Evolutionary conservation across 768 basidiomycete genomes (phyloP).

Genomic region (Lentinula detonsa): DNA sequence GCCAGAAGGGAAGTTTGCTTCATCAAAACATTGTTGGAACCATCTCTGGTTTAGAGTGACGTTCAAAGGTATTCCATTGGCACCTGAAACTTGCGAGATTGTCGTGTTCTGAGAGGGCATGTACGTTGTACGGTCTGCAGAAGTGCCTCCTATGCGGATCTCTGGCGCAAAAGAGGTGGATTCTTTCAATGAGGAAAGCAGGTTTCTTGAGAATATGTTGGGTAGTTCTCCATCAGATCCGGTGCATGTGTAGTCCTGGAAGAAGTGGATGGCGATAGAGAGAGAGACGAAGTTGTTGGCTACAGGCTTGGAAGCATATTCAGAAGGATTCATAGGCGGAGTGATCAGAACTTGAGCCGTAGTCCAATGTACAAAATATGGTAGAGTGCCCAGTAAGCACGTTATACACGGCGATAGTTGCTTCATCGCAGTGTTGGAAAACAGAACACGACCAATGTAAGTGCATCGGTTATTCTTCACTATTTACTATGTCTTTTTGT

Average conservation of each 20-base stretch:
- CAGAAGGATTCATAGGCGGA: neutral
- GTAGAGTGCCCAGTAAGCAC: no score
- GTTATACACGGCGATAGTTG: neutral
- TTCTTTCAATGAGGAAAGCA: neutral
- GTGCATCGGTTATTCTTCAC: neutral
- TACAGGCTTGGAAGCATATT: neutral
- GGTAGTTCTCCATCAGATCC: neutral
- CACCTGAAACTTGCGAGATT: neutral
- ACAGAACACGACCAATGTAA: neutral
- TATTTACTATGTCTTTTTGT: neutral
- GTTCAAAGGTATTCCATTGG: conserved; percentile 1
- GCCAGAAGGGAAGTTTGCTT: neutral
- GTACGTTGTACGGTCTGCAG: conserved; percentile 2
- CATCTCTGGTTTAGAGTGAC: neutral
- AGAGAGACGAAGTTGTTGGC: conserved; percentile 3
- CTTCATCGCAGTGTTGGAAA: neutral
- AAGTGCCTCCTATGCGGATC: conserved; percentile 3
- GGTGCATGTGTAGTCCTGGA: neutral
- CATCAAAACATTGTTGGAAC: neutral
- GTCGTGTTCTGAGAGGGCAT: neutral
- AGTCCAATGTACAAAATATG: neutral
- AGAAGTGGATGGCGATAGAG: conserved; percentile 2
- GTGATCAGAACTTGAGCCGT: neutral
- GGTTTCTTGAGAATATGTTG: neutral
- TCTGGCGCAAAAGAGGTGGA: neutral